phyloP scores from a whole-genome alignment of 148 eudicot species.

The Chenopodium berlandieri region DNA sequence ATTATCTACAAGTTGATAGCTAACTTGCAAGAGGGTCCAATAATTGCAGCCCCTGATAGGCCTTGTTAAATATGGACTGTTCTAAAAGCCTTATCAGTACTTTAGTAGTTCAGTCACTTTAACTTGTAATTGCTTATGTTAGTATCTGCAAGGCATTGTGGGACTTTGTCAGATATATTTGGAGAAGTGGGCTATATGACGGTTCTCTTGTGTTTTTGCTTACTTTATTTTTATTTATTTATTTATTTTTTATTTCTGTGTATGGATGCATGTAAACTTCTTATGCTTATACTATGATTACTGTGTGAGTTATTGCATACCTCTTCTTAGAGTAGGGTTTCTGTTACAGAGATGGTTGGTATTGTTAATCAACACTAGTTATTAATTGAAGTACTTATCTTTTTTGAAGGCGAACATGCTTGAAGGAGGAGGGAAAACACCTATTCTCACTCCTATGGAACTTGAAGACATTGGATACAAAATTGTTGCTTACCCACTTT shows the following conservation, averaged over 20 bases:
- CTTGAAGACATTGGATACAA: conserved; percentile 86
- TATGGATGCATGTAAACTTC: neutral
- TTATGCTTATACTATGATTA: neutral
- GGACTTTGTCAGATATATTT: neutral
- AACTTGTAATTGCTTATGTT: neutral
- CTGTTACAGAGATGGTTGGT: neutral
- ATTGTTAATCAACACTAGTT: neutral
- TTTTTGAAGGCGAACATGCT: conserved; percentile 88
- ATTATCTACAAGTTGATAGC: neutral
- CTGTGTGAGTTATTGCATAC: neutral
- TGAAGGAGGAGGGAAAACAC: conserved; percentile 98
- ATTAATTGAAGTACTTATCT: neutral
- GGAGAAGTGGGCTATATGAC: neutral
- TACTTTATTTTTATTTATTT: too few species aligned
- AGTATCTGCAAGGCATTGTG: neutral
- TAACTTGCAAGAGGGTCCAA: neutral
- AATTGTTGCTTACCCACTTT: conserved; percentile 86
- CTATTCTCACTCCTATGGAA: conserved; percentile 82
- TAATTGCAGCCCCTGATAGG: too few species aligned
- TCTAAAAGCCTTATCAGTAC: neutral
- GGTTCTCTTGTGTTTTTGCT: neutral
- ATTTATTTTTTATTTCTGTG: neutral
- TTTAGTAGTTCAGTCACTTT: too few species aligned
- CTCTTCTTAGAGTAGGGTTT: neutral
- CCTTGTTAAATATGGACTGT: too few species aligned